These are phyloP conservation scores for Gracilaria domingensis DNA, from an alignment of 23 red algal species.

Conservation along the genomic window DNA sequence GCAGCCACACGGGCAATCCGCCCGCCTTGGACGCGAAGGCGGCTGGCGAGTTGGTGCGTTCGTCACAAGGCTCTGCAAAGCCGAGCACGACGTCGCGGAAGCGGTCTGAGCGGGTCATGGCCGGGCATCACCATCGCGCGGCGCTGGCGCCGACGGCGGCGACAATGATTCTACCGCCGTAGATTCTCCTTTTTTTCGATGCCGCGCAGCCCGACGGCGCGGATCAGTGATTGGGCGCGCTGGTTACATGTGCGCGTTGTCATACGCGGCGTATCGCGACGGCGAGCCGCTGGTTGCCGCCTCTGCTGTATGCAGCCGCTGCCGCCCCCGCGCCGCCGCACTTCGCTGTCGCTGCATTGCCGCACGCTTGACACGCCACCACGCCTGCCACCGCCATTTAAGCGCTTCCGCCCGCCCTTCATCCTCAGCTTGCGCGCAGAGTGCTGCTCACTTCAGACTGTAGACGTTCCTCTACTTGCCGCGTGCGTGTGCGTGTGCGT, in stretches of 20 bases:
- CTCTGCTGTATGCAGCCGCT: not conserved
- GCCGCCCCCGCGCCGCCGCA: not conserved
- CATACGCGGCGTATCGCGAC: not conserved
- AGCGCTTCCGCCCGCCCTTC: not conserved
- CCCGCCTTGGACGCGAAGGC: slow-evolving; percentile 50
- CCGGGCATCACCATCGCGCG: not conserved
- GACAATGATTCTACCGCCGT: not conserved
- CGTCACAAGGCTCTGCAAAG: slow-evolving; percentile 37
- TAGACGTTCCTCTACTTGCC: no score
- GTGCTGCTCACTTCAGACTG: no score
- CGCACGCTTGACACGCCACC: not conserved
- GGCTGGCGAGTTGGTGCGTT: not conserved
- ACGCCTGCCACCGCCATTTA: not conserved
- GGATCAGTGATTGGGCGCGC: not conserved
- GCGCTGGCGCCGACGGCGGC: not conserved
- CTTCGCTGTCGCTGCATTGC: not conserved
- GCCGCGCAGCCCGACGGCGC: not conserved
- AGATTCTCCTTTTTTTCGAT: not conserved
- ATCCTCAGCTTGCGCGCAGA: not conserved
- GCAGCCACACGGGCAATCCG: slow-evolving; percentile 39
- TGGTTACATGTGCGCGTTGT: slow-evolving; percentile 2
- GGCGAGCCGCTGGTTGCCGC: not conserved
- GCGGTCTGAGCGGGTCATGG: not conserved
- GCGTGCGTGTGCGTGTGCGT: not conserved
- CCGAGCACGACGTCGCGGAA: slow-evolving; percentile 38